Evolutionary conservation across 202 grass and related monocot species (phyloP).

Genomic region (Setaria viridis): DNA sequence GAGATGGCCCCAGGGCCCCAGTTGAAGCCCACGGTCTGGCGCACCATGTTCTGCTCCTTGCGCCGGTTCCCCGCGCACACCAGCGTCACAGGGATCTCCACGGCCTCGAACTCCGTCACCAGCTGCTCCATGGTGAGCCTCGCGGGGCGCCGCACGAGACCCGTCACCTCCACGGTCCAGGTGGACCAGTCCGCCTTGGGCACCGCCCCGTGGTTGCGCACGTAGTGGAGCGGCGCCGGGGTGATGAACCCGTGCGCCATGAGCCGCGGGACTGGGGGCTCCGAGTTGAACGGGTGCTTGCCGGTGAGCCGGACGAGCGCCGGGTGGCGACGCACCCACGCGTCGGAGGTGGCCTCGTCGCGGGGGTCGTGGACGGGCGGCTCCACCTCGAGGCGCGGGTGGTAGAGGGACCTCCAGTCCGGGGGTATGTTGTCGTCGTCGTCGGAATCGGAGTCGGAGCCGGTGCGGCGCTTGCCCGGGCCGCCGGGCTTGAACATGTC

Average conservation of each 20-base stretch:
- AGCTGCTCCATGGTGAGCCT: slow-evolving; percentile 76
- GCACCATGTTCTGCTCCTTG: slow-evolving; percentile 95
- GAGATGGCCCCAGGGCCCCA: slow-evolving; percentile 78
- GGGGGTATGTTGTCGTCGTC: slow-evolving; percentile 41
- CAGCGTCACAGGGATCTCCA: slow-evolving; percentile 75
- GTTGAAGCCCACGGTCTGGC: slow-evolving; percentile 81
- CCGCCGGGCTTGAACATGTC: slow-evolving; percentile 42
- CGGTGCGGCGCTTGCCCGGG: not conserved
- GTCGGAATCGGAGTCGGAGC: slow-evolving; percentile 17
- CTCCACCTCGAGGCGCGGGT: slow-evolving; percentile 60
- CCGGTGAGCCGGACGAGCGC: slow-evolving; percentile 81
- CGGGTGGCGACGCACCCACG: slow-evolving; percentile 78
- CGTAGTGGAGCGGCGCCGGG: slow-evolving; percentile 85
- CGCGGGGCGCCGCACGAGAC: slow-evolving; percentile 50
- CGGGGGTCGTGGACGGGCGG: slow-evolving; percentile 62
- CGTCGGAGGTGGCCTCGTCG: slow-evolving; percentile 79
- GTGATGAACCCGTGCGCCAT: slow-evolving; percentile 96
- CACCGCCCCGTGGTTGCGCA: slow-evolving; percentile 85
- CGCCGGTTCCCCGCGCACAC: slow-evolving; percentile 89
- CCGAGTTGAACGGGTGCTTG: slow-evolving; percentile 87
- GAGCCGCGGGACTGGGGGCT: slow-evolving; percentile 68
- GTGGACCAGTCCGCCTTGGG: slow-evolving; percentile 59
- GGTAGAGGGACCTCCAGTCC: slow-evolving; percentile 58
- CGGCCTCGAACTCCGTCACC: slow-evolving; percentile 51
- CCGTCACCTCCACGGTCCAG: slow-evolving; percentile 74